Conservation (phyloP, 495 filamentous ascomycete species). For the Neurospora hispaniola region DNA sequence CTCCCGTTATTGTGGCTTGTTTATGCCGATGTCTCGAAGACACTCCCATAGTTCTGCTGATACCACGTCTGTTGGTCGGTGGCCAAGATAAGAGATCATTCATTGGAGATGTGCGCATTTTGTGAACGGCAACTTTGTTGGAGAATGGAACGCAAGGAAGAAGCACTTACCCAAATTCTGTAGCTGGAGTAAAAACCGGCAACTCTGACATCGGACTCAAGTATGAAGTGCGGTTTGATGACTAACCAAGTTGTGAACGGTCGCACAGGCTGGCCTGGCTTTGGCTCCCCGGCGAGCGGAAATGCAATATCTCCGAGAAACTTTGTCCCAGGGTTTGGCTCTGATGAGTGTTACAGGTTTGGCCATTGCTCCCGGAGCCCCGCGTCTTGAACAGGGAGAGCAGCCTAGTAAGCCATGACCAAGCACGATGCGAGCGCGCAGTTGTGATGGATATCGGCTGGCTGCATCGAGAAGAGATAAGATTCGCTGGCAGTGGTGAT, state of each 20-base stretch:
- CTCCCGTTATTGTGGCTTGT: background rate
- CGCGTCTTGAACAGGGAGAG: background rate
- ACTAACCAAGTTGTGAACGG: background rate
- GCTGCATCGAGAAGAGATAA: background rate
- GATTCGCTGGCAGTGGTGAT: background rate
- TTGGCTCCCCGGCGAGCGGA: background rate
- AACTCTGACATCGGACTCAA: background rate
- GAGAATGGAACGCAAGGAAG: background rate
- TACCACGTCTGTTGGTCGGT: background rate
- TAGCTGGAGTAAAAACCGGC: background rate
- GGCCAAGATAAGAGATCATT: background rate
- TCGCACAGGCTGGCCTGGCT: background rate
- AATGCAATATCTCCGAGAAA: background rate
- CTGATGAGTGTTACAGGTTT: background rate
- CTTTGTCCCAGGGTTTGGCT: background rate
- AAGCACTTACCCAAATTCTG: background rate
- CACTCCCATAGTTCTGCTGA: background rate
- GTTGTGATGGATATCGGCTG: background rate
- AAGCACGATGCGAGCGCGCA: background rate
- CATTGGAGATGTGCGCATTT: background rate
- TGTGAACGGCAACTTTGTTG: background rate
- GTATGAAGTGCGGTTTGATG: background rate
- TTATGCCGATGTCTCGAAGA: background rate
- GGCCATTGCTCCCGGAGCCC: background rate
- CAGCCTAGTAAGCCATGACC: background rate